A percentile compares a stretch with the other conserved stretches of the same genome.
phyloP scores from a whole-genome alignment of 2,329 filamentous ascomycete species.

The Ophiocordyceps camponoti-saundersi region DNA sequence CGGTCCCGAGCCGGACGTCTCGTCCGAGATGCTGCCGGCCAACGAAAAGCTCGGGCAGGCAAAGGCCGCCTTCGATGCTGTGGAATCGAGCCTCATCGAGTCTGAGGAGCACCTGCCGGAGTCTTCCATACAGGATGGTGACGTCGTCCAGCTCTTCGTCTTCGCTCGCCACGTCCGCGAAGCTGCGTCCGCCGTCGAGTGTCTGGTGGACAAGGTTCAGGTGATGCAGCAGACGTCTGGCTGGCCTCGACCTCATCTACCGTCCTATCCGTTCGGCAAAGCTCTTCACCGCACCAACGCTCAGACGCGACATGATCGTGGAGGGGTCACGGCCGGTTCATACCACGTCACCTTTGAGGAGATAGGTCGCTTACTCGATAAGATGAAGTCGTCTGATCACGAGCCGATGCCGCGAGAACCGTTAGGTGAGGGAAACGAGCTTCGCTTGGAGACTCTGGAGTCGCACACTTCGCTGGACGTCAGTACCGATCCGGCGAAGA shows the following conservation, averaged over 20 bases:
- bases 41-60: conserved; percentile 22
- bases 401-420: conserved; percentile 11
- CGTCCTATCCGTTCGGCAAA: conserved; percentile 36
- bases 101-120: conserved; percentile 24
- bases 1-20: conserved; percentile 23
- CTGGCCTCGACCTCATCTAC: conserved; percentile 26
- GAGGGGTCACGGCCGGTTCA: conserved; percentile 36
- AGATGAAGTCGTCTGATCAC: conserved; percentile 21
- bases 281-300: conserved; percentile 34
- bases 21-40: conserved; percentile 22
- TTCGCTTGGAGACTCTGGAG: conserved; percentile 5
- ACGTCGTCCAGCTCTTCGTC: conserved; percentile 34
- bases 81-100: conserved; percentile 27
- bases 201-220: conserved; percentile 27
- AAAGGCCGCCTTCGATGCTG: conserved; percentile 27
- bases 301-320: conserved; percentile 40
- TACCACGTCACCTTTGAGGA: conserved; percentile 28
- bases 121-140: conserved; percentile 27
- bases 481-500: conserved; percentile 19
- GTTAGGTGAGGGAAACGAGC: conserved; percentile 3
- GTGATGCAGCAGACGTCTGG: conserved; percentile 25
- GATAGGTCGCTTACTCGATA: conserved; percentile 24
- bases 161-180: conserved; percentile 38
- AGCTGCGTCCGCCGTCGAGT: conserved; percentile 28
- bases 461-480: conserved; percentile 21